Evolutionary conservation across 495 filamentous ascomycete species (phyloP), one percentile per base, ranked within the genome.

Genomic region (Aspergillus sparsus): DNA sequence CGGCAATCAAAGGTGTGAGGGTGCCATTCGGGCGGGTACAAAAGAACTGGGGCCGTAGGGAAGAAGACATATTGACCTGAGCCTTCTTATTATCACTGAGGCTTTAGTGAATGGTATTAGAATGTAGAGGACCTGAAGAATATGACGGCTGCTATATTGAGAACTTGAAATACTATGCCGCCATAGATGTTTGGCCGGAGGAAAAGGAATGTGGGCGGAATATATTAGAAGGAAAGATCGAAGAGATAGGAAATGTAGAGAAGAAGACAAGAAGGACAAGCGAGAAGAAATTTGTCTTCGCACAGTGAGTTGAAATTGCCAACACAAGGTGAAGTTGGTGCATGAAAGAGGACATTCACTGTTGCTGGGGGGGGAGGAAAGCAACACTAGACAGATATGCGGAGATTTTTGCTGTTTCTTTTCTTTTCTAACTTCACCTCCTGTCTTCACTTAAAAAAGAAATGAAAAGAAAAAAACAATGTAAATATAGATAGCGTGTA

Each of bases 1-100:
- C 78, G 0, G 86, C 83, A 37, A 91, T 72, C 10, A 92, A 76
- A 0, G 85, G 84, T 11, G 86, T 87, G 55, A 82, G 72, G 13
- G 66, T 71, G 50, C 86, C 86, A 60, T 85, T 77, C 13, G 80
- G 78, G 35, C 87, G 82, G 37, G 80, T 70, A 54, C 81, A 80
- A 66, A 83, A 87, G 69, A 83, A 87, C 15, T 65, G 63, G 53
- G 78, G 77, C 52, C 68, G 69, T 35, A 68, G 62, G 9, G 66
- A 61, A 31, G 66, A 65, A 54, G 71, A 59, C 61, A 71, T 72
- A 41, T 9, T 66, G 42, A 53, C 13, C 33, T 31, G n/a, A 37
- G 15, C 32, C 50, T 45, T 49, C 52, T 13, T 49, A 10, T 13
- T 31, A 32, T 54, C 45, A 46, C 34, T 36, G 41, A 35, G 6